Evolutionary conservation across 768 basidiomycete genomes (phyloP).

Genomic region (Collybia sordida): DNA sequence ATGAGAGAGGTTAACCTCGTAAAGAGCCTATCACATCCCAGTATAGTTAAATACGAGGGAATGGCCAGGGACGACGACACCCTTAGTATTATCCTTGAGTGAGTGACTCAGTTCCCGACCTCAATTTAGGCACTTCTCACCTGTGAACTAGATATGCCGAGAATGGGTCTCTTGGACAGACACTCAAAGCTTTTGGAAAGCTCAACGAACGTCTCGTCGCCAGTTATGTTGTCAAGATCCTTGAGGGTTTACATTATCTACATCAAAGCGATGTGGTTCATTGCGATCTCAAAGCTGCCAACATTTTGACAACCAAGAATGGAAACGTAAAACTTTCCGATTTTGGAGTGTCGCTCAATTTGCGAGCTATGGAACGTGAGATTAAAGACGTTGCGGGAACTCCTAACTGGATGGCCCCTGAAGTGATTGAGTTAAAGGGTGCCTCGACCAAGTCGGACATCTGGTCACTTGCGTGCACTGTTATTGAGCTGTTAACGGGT

Average conservation of each 20-base stretch:
- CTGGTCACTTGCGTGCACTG: constrained; percentile 94
- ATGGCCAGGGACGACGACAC: constrained; percentile 89
- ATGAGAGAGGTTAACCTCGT: constrained; percentile 95
- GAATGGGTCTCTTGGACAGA: constrained; percentile 93
- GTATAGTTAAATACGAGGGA: constrained; percentile 97
- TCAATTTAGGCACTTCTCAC: constrained; percentile 5
- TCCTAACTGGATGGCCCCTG: constrained; percentile 99
- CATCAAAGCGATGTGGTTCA: constrained; percentile 91
- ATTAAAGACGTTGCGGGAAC: constrained; percentile 90
- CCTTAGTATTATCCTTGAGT: constrained; percentile 94
- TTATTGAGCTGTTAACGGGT: constrained; percentile 92
- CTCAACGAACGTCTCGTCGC: constrained; percentile 91
- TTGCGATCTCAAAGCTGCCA: constrained; percentile 97
- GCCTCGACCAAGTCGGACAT: constrained; percentile 93
- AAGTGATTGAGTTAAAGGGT: constrained; percentile 94
- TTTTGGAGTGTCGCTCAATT: constrained; percentile 95
- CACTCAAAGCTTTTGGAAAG: constrained; percentile 90
- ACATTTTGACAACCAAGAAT: constrained; percentile 97
- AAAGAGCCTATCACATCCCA: constrained; percentile 88
- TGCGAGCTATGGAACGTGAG: constrained; percentile 85
- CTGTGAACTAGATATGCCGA: constrained; percentile 79
- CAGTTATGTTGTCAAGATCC: constrained; percentile 92
- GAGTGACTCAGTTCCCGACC: constrained; percentile 31
- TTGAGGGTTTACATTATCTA: constrained; percentile 93
- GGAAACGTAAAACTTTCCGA: constrained; percentile 97